Evolutionary conservation across 148 eudicot species (phyloP).

Genomic region (Oxyria digyna): DNA sequence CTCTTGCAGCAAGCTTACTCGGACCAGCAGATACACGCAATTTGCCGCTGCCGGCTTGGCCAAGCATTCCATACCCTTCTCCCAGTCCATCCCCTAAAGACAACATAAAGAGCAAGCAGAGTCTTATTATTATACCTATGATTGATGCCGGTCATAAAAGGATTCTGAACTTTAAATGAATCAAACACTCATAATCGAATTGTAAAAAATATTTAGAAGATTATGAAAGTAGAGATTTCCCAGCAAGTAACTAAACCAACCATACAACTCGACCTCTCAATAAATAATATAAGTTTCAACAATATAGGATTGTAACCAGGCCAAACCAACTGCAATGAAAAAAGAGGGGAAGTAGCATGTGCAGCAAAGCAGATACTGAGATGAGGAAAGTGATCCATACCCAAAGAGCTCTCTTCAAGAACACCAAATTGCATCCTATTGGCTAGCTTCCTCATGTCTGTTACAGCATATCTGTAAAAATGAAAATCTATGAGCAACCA

Average conservation of each 20-base stretch:
- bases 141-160: neutral
- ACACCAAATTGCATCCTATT: constrained; percentile 94
- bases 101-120: constrained; percentile 6
- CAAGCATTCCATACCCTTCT: constrained; percentile 99
- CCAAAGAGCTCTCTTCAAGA: constrained; percentile 96
- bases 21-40: constrained; percentile 80
- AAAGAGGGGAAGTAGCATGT: neutral
- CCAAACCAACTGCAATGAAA: neutral
- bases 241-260: neutral
- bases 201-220: neutral
- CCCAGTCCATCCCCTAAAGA: constrained; percentile 94
- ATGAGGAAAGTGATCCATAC: constrained; percentile 14
- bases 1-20: constrained; percentile 85
- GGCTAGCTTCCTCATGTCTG: constrained; percentile 93
- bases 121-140: neutral
- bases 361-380: neutral
- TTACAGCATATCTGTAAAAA: constrained; percentile 49
- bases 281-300: neutral
- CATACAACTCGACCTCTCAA: neutral
- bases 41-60: constrained; percentile 96
- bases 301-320: no score
- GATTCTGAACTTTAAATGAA: neutral
- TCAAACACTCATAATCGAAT: neutral
- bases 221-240: neutral
- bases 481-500: neutral